Evolutionary conservation across 768 basidiomycete genomes (phyloP).

Genomic region (Psilocybe cyanescens): DNA sequence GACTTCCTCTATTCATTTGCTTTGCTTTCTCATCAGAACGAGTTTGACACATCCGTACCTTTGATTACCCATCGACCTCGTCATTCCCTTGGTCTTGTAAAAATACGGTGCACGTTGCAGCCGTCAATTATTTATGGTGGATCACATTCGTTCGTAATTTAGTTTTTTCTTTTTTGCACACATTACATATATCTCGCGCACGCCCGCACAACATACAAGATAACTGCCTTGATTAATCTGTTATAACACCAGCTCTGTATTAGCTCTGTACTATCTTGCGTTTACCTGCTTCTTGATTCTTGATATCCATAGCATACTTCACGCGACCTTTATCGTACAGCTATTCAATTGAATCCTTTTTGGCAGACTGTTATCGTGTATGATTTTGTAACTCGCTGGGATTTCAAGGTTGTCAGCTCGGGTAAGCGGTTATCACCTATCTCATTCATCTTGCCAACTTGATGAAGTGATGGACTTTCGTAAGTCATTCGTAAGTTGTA

Average conservation of each 20-base stretch:
- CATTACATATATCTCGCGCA: not conserved
- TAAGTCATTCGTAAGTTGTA: too few relatives aligned
- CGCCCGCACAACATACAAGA: not conserved
- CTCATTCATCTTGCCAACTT: too few relatives aligned
- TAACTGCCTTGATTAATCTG: conserved; percentile 16
- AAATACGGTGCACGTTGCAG: not conserved
- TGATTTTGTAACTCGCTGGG: too few relatives aligned
- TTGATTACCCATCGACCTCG: not conserved
- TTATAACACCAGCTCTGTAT: conserved; percentile 17
- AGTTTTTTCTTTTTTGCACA: not conserved
- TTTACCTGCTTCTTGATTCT: not conserved
- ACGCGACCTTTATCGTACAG: too few relatives aligned
- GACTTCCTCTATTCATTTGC: not conserved
- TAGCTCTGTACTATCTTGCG: not conserved
- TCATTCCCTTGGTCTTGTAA: not conserved
- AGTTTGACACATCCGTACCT: conserved; percentile 21
- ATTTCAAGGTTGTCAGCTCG: too few relatives aligned
- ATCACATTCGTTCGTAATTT: not conserved
- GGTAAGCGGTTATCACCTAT: too few relatives aligned
- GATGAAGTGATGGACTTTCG: too few relatives aligned
- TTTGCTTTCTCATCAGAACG: conserved; percentile 9
- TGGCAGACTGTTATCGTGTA: too few relatives aligned
- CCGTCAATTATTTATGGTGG: not conserved
- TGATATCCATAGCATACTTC: not conserved
- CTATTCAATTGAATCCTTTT: too few relatives aligned